Evolutionary conservation across 768 basidiomycete species (phyloP).

Genomic region (Calocybe gangraenosa): DNA sequence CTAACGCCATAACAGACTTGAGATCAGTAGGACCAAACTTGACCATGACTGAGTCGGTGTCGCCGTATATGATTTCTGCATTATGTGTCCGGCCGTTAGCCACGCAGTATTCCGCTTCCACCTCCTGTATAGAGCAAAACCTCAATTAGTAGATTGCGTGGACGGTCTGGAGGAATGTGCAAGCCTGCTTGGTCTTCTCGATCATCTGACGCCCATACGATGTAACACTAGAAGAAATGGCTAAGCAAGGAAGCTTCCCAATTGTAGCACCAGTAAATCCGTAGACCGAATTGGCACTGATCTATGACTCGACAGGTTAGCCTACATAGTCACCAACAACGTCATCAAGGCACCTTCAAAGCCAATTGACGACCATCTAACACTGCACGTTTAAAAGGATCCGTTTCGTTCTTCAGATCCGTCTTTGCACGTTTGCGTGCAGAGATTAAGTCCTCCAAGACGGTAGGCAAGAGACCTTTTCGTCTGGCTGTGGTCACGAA

Average conservation of each 20-base stretch:
- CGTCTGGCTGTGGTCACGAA: constrained; percentile 72
- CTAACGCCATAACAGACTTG: constrained; percentile 82
- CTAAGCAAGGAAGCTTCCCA: constrained; percentile 92
- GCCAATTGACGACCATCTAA: constrained; percentile 96
- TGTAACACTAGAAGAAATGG: constrained; percentile 94
- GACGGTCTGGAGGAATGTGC: constrained; percentile 14
- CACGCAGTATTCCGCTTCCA: constrained; percentile 82
- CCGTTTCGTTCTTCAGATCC: constrained; percentile 94
- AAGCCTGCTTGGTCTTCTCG: constrained; percentile 86
- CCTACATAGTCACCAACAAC: neutral
- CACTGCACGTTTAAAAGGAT: constrained; percentile 96
- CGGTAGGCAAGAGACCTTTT: constrained; percentile 87
- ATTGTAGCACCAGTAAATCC: constrained; percentile 98
- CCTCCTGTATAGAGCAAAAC: constrained; percentile 49
- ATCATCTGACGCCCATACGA: constrained; percentile 99
- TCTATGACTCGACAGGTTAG: constrained; percentile 39
- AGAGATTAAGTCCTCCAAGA: constrained; percentile 89
- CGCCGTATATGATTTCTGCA: constrained; percentile 95
- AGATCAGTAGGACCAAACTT: constrained; percentile 91
- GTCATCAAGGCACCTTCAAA: constrained; percentile 60
- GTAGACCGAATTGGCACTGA: constrained; percentile 98
- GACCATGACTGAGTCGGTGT: constrained; percentile 99
- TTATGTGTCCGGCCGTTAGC: constrained; percentile 84
- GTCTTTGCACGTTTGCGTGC: constrained; percentile 94
- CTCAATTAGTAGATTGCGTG: neutral